Percentiles rank a stretch among this genome's conserved stretches.
Conservation (phyloP, 2,329 filamentous ascomycete genomes). For the Epichloe festucae region DNA sequence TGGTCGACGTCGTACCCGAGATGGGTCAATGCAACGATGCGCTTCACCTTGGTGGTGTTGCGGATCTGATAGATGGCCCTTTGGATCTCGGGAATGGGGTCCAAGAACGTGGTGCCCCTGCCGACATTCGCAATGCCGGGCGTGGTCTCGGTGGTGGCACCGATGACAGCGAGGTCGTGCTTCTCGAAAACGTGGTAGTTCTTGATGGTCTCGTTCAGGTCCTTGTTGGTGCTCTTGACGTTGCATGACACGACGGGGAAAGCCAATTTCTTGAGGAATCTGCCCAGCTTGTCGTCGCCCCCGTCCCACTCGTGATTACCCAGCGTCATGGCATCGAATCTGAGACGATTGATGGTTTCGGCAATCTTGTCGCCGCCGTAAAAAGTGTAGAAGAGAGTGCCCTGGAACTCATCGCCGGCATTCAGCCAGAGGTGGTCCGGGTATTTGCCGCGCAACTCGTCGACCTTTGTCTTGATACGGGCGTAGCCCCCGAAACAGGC, state of each 20-base stretch:
- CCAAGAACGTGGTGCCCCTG: constrained; percentile 42
- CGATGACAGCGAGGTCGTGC: constrained; percentile 48
- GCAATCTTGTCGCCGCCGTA: constrained; percentile 58
- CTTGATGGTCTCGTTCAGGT: constrained; percentile 50
- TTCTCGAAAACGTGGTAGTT: constrained; percentile 52
- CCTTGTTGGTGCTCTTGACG: constrained; percentile 44
- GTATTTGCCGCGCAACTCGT: constrained; percentile 41
- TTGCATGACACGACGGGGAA: constrained; percentile 54
- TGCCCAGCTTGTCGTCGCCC: constrained; percentile 48
- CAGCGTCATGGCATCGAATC: constrained; percentile 55
- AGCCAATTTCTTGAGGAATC: constrained; percentile 49
- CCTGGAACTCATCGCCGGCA: constrained; percentile 57
- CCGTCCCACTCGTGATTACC: constrained; percentile 57
- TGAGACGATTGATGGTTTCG: constrained; percentile 49
- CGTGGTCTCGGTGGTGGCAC: constrained; percentile 30
- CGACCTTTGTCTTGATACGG: constrained; percentile 47
- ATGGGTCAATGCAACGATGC: constrained; percentile 54
- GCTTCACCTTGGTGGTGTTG: constrained; percentile 46
- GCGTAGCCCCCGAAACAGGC: constrained; percentile 55
- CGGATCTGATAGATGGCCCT: constrained; percentile 48
- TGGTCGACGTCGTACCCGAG: constrained; percentile 54
- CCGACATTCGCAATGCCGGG: constrained; percentile 46
- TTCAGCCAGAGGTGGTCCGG: constrained; percentile 52
- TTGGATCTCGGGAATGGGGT: constrained; percentile 45
- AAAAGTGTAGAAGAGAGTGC: constrained; percentile 54